phyloP scores from a whole-genome alignment of 2,329 filamentous ascomycete species.

The Incumbomyces delicatus region DNA sequence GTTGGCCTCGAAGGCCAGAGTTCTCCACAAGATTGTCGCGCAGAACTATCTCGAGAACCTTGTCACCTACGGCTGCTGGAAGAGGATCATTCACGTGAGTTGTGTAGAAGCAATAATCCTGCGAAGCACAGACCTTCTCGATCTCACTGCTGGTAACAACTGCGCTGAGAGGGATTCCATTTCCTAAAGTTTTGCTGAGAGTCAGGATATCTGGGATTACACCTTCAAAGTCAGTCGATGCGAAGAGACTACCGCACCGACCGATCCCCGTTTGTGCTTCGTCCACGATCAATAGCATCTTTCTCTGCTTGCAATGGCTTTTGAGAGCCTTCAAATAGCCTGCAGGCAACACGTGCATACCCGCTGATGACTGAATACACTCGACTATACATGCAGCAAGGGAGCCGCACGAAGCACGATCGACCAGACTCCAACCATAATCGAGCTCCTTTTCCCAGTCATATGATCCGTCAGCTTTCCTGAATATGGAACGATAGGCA shows the following conservation, averaged over 20 bases:
- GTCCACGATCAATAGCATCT: slow-evolving; percentile 50
- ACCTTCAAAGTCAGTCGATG: slow-evolving; percentile 43
- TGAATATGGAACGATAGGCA: slow-evolving; percentile 53
- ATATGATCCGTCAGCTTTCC: slow-evolving; percentile 48
- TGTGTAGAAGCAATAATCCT: slow-evolving; percentile 48
- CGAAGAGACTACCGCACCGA: slow-evolving; percentile 49
- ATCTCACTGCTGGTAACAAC: slow-evolving; percentile 49
- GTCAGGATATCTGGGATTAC: slow-evolving; percentile 51
- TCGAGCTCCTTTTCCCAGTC: slow-evolving; percentile 58
- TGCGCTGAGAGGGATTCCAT: slow-evolving; percentile 49
- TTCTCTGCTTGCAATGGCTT: slow-evolving; percentile 43
- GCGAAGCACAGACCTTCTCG: slow-evolving; percentile 38
- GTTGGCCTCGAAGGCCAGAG: slow-evolving; percentile 35
- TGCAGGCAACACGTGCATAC: slow-evolving; percentile 49
- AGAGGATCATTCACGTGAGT: slow-evolving; percentile 56
- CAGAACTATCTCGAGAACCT: slow-evolving; percentile 52
- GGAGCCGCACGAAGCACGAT: slow-evolving; percentile 50
- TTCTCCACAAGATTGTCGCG: slow-evolving; percentile 44
- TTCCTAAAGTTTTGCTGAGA: slow-evolving; percentile 52
- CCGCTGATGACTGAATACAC: slow-evolving; percentile 49
- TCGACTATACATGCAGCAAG: slow-evolving; percentile 56
- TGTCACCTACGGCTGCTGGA: slow-evolving; percentile 49
- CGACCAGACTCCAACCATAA: slow-evolving; percentile 53
- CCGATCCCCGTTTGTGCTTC: slow-evolving; percentile 53
- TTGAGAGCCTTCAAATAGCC: slow-evolving; percentile 52